Evolutionary conservation across 805 yeast genomes (phyloP).

Genomic region (Candida corydali): DNA sequence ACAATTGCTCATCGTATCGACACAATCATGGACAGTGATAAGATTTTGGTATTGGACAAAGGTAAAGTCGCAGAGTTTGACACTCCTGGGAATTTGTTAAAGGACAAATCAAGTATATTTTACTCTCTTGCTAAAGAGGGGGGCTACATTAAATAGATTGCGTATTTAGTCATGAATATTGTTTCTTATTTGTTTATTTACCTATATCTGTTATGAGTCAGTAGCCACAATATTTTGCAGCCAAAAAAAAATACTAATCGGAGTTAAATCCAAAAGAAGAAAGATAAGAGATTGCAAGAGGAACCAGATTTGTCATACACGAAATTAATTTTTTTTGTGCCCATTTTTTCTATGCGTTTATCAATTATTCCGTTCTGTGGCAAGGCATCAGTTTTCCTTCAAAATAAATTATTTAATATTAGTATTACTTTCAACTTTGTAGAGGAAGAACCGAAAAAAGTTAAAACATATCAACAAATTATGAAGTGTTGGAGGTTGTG

Average conservation of each 20-base stretch:
- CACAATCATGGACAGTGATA: conserved; percentile 39
- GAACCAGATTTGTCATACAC: neutral
- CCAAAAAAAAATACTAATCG: neutral
- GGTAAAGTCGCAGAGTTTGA: conserved; percentile 37
- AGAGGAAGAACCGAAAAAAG: too few relatives aligned
- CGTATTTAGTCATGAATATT: conserved; percentile 10
- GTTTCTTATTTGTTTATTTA: too few relatives aligned
- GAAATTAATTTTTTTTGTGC: neutral
- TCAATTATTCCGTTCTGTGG: neutral
- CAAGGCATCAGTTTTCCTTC: neutral
- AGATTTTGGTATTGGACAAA: conserved; percentile 34
- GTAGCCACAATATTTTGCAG: too few relatives aligned
- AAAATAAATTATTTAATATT: too few relatives aligned
- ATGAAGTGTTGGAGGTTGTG: too few relatives aligned
- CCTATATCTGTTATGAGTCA: too few relatives aligned
- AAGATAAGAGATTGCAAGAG: neutral
- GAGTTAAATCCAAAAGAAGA: neutral
- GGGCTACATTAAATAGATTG: conserved; percentile 16
- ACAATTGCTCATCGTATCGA: conserved; percentile 42
- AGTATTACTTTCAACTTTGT: too few relatives aligned
- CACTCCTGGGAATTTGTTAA: conserved; percentile 28
- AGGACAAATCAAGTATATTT: conserved; percentile 24
- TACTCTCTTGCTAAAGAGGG: conserved; percentile 38
- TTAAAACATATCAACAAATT: too few relatives aligned
- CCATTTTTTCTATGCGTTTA: neutral